phyloP scores from a whole-genome alignment of 169 alveolate species.

The Toxoplasma gondii region DNA sequence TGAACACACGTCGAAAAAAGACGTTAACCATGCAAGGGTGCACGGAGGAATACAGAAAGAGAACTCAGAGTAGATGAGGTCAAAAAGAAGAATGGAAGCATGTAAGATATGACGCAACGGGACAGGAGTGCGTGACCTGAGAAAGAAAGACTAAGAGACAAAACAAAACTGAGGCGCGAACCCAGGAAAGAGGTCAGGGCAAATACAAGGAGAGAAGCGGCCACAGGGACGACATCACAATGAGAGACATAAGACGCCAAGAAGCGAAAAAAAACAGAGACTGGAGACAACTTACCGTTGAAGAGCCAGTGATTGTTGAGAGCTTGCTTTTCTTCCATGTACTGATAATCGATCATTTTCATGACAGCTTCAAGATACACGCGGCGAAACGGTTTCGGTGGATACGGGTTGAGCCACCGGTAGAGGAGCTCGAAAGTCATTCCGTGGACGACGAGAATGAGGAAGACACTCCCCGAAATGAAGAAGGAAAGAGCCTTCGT shows the following conservation, averaged over 20 bases:
- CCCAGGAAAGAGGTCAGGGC: background rate
- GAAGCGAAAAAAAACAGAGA: no score
- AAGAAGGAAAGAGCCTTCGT: conserved; percentile 88
- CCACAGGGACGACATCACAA: no score
- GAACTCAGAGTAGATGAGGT: no score
- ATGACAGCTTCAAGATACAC: conserved; percentile 87
- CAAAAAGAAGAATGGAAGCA: no score
- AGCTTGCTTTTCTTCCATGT: conserved; percentile 73
- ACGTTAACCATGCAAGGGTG: no score
- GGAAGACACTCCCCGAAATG: conserved; percentile 89
- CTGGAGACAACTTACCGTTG: conserved; percentile 62
- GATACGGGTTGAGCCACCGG: conserved; percentile 83
- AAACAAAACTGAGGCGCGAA: no score
- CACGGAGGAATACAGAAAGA: no score
- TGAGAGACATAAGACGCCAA: no score
- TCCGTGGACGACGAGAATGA: conserved; percentile 90
- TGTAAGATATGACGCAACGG: no score
- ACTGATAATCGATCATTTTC: conserved; percentile 85
- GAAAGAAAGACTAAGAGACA: no score
- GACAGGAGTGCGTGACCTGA: no score
- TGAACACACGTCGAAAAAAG: no score
- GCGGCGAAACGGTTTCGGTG: conserved; percentile 86
- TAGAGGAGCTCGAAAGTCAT: conserved; percentile 88
- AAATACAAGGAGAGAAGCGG: background rate
- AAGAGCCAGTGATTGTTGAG: conserved; percentile 84